phyloP scores from a whole-genome alignment of 2,329 filamentous ascomycete genomes.

The Sphaerostilbella broomeana region DNA sequence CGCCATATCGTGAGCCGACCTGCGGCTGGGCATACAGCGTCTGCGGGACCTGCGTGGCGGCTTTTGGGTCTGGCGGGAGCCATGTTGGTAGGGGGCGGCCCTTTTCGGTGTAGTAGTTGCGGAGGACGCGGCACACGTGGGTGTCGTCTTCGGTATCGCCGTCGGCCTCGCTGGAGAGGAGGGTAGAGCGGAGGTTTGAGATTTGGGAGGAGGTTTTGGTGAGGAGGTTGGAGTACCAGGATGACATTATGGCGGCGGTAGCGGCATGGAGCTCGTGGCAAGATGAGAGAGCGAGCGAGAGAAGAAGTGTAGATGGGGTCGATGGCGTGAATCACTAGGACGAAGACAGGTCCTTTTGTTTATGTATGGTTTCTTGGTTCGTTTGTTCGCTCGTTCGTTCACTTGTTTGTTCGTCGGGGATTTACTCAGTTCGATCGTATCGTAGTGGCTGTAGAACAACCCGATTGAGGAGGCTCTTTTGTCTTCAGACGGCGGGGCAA shows the following conservation, averaged over 20 bases:
- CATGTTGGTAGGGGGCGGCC: constrained; percentile 73
- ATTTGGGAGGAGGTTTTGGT: constrained; percentile 60
- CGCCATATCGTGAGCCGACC: constrained; percentile 50
- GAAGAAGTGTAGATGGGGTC: no score
- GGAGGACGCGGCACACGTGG: constrained; percentile 87
- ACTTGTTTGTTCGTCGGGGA: no score
- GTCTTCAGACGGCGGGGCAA: no score
- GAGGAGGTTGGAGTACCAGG: constrained; percentile 72
- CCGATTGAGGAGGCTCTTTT: no score
- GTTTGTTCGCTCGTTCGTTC: no score
- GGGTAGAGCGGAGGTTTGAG: constrained; percentile 60
- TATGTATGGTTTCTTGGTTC: no score
- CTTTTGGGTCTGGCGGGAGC: constrained; percentile 85
- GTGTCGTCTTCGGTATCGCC: constrained; percentile 83
- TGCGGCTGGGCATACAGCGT: constrained; percentile 46
- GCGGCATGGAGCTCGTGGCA: not conserved
- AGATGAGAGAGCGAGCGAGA: not conserved
- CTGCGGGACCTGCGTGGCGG: constrained; percentile 48
- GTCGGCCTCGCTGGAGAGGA: constrained; percentile 59
- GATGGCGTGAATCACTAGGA: no score
- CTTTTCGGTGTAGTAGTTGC: constrained; percentile 88
- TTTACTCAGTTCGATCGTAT: no score
- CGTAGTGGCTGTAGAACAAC: no score
- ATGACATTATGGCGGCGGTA: constrained; percentile 52
- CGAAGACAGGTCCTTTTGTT: no score